A percentile compares a stretch with the other conserved stretches of the same genome.
Conservation (phyloP, 1,139 yeast genomes). For the Protomyces inundatus region DNA sequence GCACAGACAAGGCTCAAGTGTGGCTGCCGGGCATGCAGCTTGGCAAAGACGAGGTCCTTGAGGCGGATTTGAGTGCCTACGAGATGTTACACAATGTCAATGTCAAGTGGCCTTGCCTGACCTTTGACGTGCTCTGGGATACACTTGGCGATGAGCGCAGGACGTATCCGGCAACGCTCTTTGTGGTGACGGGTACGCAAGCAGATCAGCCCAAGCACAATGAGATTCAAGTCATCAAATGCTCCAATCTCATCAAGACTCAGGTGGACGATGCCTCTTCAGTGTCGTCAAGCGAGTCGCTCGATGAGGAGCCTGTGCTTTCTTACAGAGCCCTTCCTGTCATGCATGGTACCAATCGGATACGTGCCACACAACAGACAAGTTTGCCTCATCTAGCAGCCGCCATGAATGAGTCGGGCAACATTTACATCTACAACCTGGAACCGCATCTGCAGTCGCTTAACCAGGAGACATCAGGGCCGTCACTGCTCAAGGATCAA, state of each 20-base stretch:
- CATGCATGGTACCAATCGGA: conserved; percentile 79
- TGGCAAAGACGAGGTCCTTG: conserved; percentile 93
- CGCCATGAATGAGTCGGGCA: conserved; percentile 84
- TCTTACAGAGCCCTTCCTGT: conserved; percentile 76
- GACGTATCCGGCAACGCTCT: conserved; percentile 80
- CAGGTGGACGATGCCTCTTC: conserved; percentile 55
- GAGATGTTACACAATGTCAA: conserved; percentile 94
- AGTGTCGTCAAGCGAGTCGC: conserved; percentile 63
- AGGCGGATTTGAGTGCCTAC: conserved; percentile 93
- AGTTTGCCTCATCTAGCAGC: conserved; percentile 59
- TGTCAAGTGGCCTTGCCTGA: conserved; percentile 95
- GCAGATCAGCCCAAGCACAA: conserved; percentile 83
- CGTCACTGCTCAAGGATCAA: conserved; percentile 55
- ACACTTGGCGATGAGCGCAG: conserved; percentile 81
- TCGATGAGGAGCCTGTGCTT: conserved; percentile 75
- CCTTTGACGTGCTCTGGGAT: conserved; percentile 85
- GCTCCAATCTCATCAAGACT: conserved; percentile 78
- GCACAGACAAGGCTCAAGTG: conserved; percentile 44
- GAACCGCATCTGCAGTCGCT: conserved; percentile 75
- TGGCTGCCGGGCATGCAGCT: conserved; percentile 41
- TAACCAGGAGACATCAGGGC: conserved; percentile 58
- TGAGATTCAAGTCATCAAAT: conserved; percentile 75
- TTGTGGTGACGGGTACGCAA: conserved; percentile 88
- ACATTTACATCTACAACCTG: conserved; percentile 76
- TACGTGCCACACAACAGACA: conserved; percentile 53